These are phyloP conservation scores for Leccinum broughii DNA, from an alignment of 768 basidiomycete species.

Conservation along the genomic window DNA sequence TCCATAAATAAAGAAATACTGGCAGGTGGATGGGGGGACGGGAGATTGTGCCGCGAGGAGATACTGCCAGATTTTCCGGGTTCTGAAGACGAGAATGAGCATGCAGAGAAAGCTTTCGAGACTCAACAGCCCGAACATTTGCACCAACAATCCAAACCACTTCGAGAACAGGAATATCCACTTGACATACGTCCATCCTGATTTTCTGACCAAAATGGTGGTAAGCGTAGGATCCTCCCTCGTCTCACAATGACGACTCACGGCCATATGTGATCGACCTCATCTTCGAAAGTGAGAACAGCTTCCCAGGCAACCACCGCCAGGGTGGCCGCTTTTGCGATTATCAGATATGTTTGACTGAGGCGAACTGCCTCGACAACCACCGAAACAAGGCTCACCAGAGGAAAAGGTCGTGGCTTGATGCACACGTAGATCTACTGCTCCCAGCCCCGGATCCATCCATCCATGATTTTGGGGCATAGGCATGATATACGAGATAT, in stretches of 20 bases:
- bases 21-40: constrained; percentile 6
- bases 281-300: constrained; percentile 18
- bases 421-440: background rate
- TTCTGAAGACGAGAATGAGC: constrained; percentile 10
- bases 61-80: background rate
- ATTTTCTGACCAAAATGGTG: constrained; percentile 4
- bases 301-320: constrained; percentile 17
- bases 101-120: background rate
- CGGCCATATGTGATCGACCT: constrained; percentile 23
- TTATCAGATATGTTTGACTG: background rate
- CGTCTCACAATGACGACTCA: constrained; percentile 12
- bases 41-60: background rate
- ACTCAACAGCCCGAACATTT: constrained; percentile 7
- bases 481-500: constrained; percentile 1
- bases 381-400: constrained; percentile 9
- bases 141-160: constrained; percentile 25
- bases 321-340: constrained; percentile 12
- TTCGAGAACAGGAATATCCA: constrained; percentile 23
- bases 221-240: background rate
- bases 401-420: constrained; percentile 8
- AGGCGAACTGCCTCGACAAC: background rate
- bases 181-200: constrained; percentile 13
- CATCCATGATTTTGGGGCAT: background rate
- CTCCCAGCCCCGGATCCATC: constrained; percentile 2
- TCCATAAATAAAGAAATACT: background rate